Evolutionary conservation across 2,329 filamentous ascomycete species (phyloP).

Genomic region (Microthyrium microscopicum): DNA sequence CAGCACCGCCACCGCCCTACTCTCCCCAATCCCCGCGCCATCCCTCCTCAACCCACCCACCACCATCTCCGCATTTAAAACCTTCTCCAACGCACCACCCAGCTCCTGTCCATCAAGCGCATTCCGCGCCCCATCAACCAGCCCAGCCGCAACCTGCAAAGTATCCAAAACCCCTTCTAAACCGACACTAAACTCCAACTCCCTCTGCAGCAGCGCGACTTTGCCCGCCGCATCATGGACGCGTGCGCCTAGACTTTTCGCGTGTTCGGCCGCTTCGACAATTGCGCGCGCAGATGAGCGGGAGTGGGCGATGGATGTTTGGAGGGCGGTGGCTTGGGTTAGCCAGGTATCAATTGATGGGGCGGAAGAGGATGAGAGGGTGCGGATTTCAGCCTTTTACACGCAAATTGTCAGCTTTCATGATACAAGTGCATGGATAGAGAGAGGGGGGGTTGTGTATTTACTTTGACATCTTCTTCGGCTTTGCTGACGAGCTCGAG

Average conservation of each 20-base stretch:
- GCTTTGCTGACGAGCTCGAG: conserved; percentile 34
- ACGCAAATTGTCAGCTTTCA: conserved; percentile 19
- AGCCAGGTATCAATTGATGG: conserved; percentile 79
- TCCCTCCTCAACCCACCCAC: conserved; percentile 44
- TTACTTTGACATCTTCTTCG: conserved; percentile 36
- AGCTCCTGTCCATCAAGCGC: conserved; percentile 29
- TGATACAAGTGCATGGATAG: conserved; percentile 21
- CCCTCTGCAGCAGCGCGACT: conserved; percentile 37
- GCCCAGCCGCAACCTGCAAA: conserved; percentile 31
- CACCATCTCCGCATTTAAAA: conserved; percentile 34
- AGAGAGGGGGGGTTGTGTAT: conserved; percentile 10
- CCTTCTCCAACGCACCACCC: conserved; percentile 28
- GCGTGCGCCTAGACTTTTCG: conserved; percentile 43
- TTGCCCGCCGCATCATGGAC: conserved; percentile 45
- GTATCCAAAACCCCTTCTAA: conserved; percentile 34
- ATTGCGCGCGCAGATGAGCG: conserved; percentile 68
- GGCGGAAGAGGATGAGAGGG: conserved; percentile 59
- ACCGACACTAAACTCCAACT: conserved; percentile 42
- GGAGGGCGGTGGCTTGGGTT: conserved; percentile 63
- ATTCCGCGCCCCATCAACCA: conserved; percentile 30
- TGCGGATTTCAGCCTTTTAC: conserved; percentile 50
- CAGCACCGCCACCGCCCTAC: conserved; percentile 48
- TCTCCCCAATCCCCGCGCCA: conserved; percentile 17
- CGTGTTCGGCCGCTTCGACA: conserved; percentile 56
- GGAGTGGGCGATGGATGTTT: conserved; percentile 70